Base-by-base conservation (phyloP, 176 grass and related monocot species). In the Oryza nivara region DNA sequence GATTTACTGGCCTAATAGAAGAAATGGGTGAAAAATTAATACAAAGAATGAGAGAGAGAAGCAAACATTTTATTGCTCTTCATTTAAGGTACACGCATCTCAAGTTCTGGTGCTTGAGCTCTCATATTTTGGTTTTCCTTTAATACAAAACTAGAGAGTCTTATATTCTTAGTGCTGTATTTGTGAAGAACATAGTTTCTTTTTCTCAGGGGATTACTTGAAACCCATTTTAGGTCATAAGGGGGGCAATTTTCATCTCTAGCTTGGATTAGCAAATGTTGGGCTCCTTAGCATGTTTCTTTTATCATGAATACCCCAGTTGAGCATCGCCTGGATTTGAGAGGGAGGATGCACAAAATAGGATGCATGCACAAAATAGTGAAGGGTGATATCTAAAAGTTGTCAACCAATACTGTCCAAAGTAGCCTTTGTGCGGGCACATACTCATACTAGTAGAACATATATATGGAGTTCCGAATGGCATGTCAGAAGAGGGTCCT, bases 41-140 rank as follows among this genome's bases (percentile, higher is more conserved):
- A 78, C 78, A 90, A 68, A 91, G 87, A 93, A 98, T 98, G 95
- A 93, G 86, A 86, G 87, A 84, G 69, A 95, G 90, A 82, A 88
- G 91, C 90, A 87, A 86, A 13, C 51, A 88, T 91, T 98, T 95
- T 86, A 95, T 98, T 82, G 95, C 92, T 77, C 95, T 98, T 93
- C 96, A 98, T 47, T 88, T 98, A 78, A 95, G 96, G 96, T 95
- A 88, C 64, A 46, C 36, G 56, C 30, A 67, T 25, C 35, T 77
- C 40, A 68, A 68, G 3, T 19, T 75, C 3, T 77, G 11, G 2
- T 71, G 41, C 48, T 85, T 34, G 11, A 48, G 25, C 11, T 9
- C 8, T 9, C 68, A 88, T 74, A 32, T 72, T 72, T 41, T 1
- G 63, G 56, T 67, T 71, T 30, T 70, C 64, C 17, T 83, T 88